phyloP scores from a whole-genome alignment of 2,329 filamentous ascomycete species.

The Alternaria postmessia region DNA sequence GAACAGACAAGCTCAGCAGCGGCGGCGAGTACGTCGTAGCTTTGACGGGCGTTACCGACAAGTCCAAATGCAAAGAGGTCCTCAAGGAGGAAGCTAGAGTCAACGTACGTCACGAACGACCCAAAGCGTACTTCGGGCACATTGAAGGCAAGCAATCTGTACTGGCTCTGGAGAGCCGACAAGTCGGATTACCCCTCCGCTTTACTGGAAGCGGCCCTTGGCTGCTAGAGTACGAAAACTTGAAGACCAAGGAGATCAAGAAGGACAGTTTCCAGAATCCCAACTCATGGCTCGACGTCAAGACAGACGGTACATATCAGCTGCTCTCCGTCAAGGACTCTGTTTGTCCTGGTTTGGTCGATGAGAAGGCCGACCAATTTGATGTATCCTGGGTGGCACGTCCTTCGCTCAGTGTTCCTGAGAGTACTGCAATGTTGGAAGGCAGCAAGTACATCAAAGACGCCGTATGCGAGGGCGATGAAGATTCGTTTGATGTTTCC shows the following conservation, averaged over 20 bases:
- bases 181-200: slow-evolving; percentile 79
- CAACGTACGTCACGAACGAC: slow-evolving; percentile 85
- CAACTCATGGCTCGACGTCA: slow-evolving; percentile 75
- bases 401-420: slow-evolving; percentile 73
- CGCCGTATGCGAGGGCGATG: slow-evolving; percentile 92
- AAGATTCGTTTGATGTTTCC: slow-evolving; percentile 84
- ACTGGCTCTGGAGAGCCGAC: slow-evolving; percentile 77
- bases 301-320: slow-evolving; percentile 77
- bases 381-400: slow-evolving; percentile 85
- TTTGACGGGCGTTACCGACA: slow-evolving; percentile 85
- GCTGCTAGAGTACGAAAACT: slow-evolving; percentile 78
- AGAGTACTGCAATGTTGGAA: slow-evolving; percentile 65
- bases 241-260: slow-evolving; percentile 59
- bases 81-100: slow-evolving; percentile 87
- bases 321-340: slow-evolving; percentile 79
- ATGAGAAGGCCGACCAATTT: slow-evolving; percentile 76
- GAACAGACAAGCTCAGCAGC: slow-evolving; percentile 75
- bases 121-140: slow-evolving; percentile 83
- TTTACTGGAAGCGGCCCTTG: slow-evolving; percentile 88
- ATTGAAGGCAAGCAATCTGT: slow-evolving; percentile 81
- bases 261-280: slow-evolving; percentile 60
- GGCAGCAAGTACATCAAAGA: slow-evolving; percentile 72
- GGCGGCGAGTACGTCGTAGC: slow-evolving; percentile 92
- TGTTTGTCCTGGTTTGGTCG: slow-evolving; percentile 82
- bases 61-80: slow-evolving; percentile 83